Evolutionary conservation across 192 early-diverging fungal genomes (phyloP).

Genomic region (Mortierella alpina): DNA sequence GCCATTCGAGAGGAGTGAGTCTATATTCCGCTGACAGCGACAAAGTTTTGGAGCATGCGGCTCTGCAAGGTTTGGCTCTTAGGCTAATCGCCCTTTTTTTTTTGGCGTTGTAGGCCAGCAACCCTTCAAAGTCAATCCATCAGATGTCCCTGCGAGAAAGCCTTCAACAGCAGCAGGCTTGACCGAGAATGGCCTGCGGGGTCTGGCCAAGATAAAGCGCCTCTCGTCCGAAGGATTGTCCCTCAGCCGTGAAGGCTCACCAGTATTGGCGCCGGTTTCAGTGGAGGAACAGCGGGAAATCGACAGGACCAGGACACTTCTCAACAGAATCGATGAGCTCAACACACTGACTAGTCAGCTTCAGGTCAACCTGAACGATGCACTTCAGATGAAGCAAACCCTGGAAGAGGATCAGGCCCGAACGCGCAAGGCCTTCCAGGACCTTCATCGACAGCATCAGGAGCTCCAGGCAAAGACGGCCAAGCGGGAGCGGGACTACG

Average conservation of each 20-base stretch:
- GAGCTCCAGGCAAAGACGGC: constrained; percentile 26
- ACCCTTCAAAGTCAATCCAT: constrained; percentile 33
- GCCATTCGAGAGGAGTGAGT: background rate
- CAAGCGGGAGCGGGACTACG: constrained; percentile 34
- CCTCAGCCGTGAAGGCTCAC: constrained; percentile 27
- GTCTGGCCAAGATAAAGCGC: constrained; percentile 20
- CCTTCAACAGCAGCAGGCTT: constrained; percentile 15
- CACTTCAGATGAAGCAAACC: background rate
- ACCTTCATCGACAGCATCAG: constrained; percentile 11
- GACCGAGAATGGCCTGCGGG: constrained; percentile 21
- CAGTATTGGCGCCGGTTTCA: constrained; percentile 2
- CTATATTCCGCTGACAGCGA: background rate
- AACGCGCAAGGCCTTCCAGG: constrained; percentile 4
- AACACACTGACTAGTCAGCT: constrained; percentile 5
- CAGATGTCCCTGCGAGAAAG: constrained; percentile 10
- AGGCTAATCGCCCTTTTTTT: background rate
- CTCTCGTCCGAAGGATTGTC: constrained; percentile 18
- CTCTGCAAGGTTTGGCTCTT: background rate
- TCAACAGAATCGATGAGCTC: constrained; percentile 33
- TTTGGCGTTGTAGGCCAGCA: constrained; percentile 1
- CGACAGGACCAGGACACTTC: background rate
- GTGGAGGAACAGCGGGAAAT: background rate
- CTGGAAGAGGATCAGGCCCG: constrained; percentile 2
- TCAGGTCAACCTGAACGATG: constrained; percentile 14
- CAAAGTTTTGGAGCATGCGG: no score